These are phyloP conservation scores for Pseudohalonectria lignicola DNA, from an alignment of 2,329 filamentous ascomycete genomes.

Conservation along the genomic window DNA sequence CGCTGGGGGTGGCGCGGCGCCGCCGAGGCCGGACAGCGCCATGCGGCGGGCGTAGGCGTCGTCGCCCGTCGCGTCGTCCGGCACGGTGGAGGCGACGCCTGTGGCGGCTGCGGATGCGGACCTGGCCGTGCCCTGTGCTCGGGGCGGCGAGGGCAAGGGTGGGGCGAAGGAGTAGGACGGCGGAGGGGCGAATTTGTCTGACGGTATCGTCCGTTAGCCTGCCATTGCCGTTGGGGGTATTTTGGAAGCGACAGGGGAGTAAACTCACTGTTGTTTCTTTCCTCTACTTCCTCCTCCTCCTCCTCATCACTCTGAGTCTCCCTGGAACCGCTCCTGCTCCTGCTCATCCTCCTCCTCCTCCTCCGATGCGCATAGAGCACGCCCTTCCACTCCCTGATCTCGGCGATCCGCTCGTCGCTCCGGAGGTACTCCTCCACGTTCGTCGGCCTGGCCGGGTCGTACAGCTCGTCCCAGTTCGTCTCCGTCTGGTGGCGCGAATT, in stretches of 20 bases:
- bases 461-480: conserved; percentile 86
- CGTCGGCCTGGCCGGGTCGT: conserved; percentile 73
- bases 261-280: too few relatives aligned
- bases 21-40: conserved; percentile 36
- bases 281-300: too few relatives aligned
- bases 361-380: conserved; percentile 63
- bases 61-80: conserved; percentile 53
- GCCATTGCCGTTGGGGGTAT: background rate
- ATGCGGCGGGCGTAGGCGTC: conserved; percentile 57
- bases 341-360: conserved; percentile 31
- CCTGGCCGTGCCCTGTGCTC: conserved; percentile 10
- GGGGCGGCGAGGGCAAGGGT: conserved; percentile 37
- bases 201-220: background rate
- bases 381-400: conserved; percentile 78
- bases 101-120: conserved; percentile 28
- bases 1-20: conserved; percentile 13
- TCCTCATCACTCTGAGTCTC: too few relatives aligned
- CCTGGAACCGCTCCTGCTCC: background rate
- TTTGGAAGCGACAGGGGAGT: too few relatives aligned
- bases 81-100: conserved; percentile 18
- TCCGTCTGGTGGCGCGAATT: conserved; percentile 47
- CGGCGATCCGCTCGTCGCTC: conserved; percentile 72
- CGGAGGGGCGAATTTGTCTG: conserved; percentile 51
- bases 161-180: conserved; percentile 45
- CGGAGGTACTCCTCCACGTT: conserved; percentile 75